A percentile compares a stretch with the other conserved stretches of the same genome.
These are phyloP conservation scores for Melampsora abietis-canadensis DNA, from an alignment of 1,284 basidiomycete species.

Conservation along the genomic window DNA sequence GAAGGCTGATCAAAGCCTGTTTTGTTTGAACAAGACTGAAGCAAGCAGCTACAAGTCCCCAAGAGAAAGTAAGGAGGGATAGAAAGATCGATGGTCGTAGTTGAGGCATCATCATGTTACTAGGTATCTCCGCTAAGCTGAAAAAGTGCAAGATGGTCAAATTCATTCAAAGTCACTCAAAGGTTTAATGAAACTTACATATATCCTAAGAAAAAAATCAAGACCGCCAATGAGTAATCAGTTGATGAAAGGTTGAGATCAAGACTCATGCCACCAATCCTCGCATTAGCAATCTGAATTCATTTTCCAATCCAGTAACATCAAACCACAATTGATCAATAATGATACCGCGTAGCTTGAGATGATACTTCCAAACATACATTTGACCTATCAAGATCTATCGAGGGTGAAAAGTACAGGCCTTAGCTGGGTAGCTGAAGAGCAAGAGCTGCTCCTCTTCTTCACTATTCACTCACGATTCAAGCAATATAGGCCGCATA, in stretches of 20 bases:
- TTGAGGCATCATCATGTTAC: conserved; percentile 12
- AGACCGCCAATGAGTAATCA: conserved; percentile 6
- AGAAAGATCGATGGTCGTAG: conserved; percentile 6
- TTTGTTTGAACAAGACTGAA: neutral
- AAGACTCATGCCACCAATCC: conserved; percentile 5
- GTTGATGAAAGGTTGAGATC: conserved; percentile 9
- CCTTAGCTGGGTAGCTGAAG: too few species aligned
- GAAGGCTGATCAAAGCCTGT: neutral
- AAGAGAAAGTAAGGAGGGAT: neutral
- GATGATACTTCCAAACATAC: neutral
- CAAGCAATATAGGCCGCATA: neutral
- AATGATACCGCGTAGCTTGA: neutral
- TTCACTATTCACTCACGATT: neutral
- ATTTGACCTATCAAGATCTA: conserved; percentile 7
- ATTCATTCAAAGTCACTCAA: neutral
- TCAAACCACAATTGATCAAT: too few species aligned
- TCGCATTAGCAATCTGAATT: neutral
- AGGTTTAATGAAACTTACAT: neutral
- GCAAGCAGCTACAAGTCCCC: conserved; percentile 4
- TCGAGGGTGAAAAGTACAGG: neutral
- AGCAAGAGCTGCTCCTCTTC: too few species aligned
- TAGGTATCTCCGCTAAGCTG: conserved; percentile 7
- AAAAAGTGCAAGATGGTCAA: neutral
- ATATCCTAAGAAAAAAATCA: conserved; percentile 8
- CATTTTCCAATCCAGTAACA: too few species aligned